Conservation (phyloP, 2,329 filamentous ascomycete genomes). For the Aspergillus sp. region DNA sequence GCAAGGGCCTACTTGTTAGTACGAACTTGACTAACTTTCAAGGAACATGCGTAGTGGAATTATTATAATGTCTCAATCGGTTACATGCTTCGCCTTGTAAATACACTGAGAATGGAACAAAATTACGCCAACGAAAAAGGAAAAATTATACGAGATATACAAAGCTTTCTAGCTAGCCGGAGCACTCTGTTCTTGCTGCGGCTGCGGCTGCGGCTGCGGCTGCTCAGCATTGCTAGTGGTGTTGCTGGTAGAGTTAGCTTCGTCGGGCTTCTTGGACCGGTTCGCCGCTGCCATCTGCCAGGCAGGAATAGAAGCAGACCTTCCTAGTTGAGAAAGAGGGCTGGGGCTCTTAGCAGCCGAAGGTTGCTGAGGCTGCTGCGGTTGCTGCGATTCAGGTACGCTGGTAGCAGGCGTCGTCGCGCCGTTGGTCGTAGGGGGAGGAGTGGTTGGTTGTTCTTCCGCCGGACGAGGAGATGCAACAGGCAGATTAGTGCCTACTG, state of each 20-base stretch:
- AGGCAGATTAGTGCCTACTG: slow-evolving; percentile 20
- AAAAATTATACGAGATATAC: not conserved
- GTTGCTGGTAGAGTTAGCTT: slow-evolving; percentile 12
- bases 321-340: slow-evolving; percentile 45
- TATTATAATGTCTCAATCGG: not conserved
- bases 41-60: not conserved
- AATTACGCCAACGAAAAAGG: not conserved
- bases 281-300: slow-evolving; percentile 71
- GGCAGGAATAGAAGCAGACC: slow-evolving; percentile 63
- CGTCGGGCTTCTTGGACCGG: slow-evolving; percentile 33
- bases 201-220: slow-evolving; percentile 5
- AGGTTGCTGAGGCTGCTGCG: slow-evolving; percentile 20
- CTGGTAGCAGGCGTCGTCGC: slow-evolving; percentile 17
- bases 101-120: slow-evolving; percentile 4
- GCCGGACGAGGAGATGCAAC: slow-evolving; percentile 14
- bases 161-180: slow-evolving; percentile 20
- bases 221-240: not conserved
- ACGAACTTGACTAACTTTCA: not conserved
- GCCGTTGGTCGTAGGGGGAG: slow-evolving; percentile 19
- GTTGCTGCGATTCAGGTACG: not conserved
- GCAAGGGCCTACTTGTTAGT: not conserved
- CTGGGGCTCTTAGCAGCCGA: slow-evolving; percentile 27
- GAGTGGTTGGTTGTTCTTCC: slow-evolving; percentile 15
- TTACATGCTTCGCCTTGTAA: not conserved
- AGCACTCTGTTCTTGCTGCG: slow-evolving; percentile 22